Evolutionary conservation across 768 basidiomycete genomes (phyloP), one percentile per base, ranked within the genome.

Genomic region (Amanita molliuscula): DNA sequence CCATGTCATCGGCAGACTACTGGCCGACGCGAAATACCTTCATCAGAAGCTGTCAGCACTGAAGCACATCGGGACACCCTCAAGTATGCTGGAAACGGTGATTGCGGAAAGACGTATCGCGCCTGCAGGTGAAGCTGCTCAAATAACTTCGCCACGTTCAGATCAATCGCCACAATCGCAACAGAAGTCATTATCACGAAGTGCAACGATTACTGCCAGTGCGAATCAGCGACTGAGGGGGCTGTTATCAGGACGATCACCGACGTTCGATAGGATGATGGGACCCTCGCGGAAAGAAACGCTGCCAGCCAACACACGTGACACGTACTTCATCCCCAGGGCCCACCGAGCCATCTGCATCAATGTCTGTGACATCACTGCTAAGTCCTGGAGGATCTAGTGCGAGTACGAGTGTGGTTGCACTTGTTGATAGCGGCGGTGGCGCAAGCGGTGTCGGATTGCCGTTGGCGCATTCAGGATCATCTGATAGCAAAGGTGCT

Each of bases 11-110:
- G 47, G 37, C 61, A 95, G 93, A 59, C 72, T 97, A 58, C 67
- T 91, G 47, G 79, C 77, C 53, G 93, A 97, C 59, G 87, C 82
- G 9, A 79, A 68, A 36, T 89, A 79, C 59, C 67, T 96, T 50
- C 80, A 87, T 56, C 75, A 82, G 59, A 87, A 86, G 59, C 71
- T 95, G 18, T 77, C 83, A 5, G 75, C 69, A 7, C 74, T 95
- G 8, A 86, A 83, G 62, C 84, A 87, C 58, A 79, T 87, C 18
- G 73, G 75, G 16, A 74, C 79, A 0, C 82, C 84, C 0, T 82
- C 82, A 10, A 76, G 73, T 15, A 88, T 91, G 80, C 76, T 96
- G 18, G 87, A 89, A 66, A 88, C 81, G 8, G 80, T 96, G 47
- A 81, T 95, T 50, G 71, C 79, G 41, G 92, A 95, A 67, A 91